Evolutionary conservation across 306 rosid species (phyloP).

Genomic region (Abrus precatorius): DNA sequence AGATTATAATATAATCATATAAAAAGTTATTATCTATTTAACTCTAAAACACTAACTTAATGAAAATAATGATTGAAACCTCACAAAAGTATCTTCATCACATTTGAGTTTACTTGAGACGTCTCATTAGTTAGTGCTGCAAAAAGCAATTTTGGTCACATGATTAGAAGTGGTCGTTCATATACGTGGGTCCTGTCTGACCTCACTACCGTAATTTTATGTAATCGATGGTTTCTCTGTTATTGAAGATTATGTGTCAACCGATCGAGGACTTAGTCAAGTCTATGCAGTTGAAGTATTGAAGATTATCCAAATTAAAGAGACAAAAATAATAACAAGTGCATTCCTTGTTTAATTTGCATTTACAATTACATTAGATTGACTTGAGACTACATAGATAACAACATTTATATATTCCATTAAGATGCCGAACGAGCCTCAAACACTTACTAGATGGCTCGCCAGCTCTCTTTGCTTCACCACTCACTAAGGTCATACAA

Average conservation of each 20-base stretch:
- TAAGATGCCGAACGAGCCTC: slow-evolving; percentile 39
- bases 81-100: too few relatives aligned
- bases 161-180: background rate
- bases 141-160: slow-evolving; percentile 24
- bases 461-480: slow-evolving; percentile 17
- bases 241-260: background rate
- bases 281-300: background rate
- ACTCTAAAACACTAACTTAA: too few relatives aligned
- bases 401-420: slow-evolving; percentile 39
- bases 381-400: background rate
- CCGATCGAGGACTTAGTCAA: slow-evolving; percentile 4
- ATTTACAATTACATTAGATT: slow-evolving; percentile 19
- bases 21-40: too few relatives aligned
- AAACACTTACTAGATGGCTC: background rate
- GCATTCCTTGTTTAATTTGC: slow-evolving; percentile 28
- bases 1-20: too few relatives aligned
- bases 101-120: too few relatives aligned
- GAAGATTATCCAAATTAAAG: slow-evolving; percentile 27
- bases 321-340: slow-evolving; percentile 7
- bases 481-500: slow-evolving; percentile 13
- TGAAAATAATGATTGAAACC: too few relatives aligned
- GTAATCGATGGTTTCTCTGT: background rate
- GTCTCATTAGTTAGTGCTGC: background rate
- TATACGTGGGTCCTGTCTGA: slow-evolving; percentile 9
- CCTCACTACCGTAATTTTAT: slow-evolving; percentile 11